A percentile compares a stretch with the other conserved stretches of the same genome.
Evolutionary conservation across 495 filamentous ascomycete species (phyloP).

Genomic region (Penicillium tannophilum): DNA sequence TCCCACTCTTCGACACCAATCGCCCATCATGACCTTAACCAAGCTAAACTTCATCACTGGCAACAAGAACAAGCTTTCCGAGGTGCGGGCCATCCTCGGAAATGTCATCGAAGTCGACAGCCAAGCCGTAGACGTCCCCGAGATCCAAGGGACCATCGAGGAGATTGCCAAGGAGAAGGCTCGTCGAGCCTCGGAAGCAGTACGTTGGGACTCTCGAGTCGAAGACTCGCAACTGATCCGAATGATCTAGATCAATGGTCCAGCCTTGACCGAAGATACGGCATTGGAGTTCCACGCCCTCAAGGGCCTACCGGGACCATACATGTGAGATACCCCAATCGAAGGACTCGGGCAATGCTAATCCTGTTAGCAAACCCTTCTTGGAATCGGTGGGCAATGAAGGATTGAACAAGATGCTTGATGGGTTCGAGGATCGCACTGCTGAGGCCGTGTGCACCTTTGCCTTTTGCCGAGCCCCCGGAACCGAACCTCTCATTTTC

Average conservation of each 20-base stretch:
- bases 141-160: slow-evolving; percentile 91
- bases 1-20: background rate
- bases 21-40: slow-evolving; percentile 29
- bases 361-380: slow-evolving; percentile 79
- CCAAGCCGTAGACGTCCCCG: slow-evolving; percentile 75
- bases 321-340: slow-evolving; percentile 66
- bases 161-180: slow-evolving; percentile 91
- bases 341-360: background rate
- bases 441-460: slow-evolving; percentile 97
- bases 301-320: slow-evolving; percentile 89
- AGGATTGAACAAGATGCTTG: slow-evolving; percentile 88
- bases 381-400: slow-evolving; percentile 76
- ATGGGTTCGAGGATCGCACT: slow-evolving; percentile 83
- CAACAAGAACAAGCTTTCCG: slow-evolving; percentile 87
- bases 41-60: slow-evolving; percentile 93
- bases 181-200: slow-evolving; percentile 60
- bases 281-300: slow-evolving; percentile 90
- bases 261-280: slow-evolving; percentile 95
- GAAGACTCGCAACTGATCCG: background rate
- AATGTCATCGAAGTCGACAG: slow-evolving; percentile 70
- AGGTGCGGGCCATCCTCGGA: slow-evolving; percentile 84
- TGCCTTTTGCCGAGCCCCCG: slow-evolving; percentile 84
- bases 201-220: slow-evolving; percentile 20
- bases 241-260: slow-evolving; percentile 66
- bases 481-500: slow-evolving; percentile 82